Evolutionary conservation across 345 rosid species (phyloP).

Genomic region (Linum lewisii): DNA sequence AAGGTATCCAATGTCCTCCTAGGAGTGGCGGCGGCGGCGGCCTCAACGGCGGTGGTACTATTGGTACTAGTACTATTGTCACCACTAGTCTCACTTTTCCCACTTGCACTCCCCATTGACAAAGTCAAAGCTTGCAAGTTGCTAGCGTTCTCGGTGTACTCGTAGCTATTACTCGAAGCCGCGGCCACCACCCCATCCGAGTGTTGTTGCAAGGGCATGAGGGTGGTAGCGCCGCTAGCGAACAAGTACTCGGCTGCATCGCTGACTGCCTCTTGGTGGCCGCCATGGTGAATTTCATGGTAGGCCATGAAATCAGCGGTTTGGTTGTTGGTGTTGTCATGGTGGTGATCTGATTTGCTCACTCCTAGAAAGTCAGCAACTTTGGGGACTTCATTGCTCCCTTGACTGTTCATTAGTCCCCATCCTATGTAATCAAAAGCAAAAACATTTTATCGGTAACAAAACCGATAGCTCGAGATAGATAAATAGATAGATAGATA

Average conservation of each 20-base stretch:
- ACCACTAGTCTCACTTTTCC: slow-evolving; percentile 63
- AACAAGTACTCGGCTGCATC: slow-evolving; percentile 45
- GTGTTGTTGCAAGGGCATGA: slow-evolving; percentile 45
- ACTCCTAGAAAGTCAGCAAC: slow-evolving; percentile 95
- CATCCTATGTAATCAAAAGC: slow-evolving; percentile 41
- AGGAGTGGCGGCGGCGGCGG: slow-evolving; percentile 58
- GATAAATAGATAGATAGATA: background rate
- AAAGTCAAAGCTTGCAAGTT: slow-evolving; percentile 75
- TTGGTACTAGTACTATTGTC: slow-evolving; percentile 38
- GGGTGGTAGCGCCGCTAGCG: slow-evolving; percentile 24
- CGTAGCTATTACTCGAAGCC: slow-evolving; percentile 27
- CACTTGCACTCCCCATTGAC: slow-evolving; percentile 82
- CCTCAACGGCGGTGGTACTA: slow-evolving; percentile 35
- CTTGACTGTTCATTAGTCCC: slow-evolving; percentile 59
- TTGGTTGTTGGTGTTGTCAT: background rate
- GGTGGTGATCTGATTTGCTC: slow-evolving; percentile 58
- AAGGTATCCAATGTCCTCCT: slow-evolving; percentile 86
- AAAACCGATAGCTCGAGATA: background rate
- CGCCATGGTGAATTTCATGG: slow-evolving; percentile 65
- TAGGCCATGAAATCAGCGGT: slow-evolving; percentile 51
- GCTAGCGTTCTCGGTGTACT: slow-evolving; percentile 58
- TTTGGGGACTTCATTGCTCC: slow-evolving; percentile 70
- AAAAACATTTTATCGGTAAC: background rate
- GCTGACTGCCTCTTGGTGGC: slow-evolving; percentile 43
- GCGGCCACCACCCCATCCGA: slow-evolving; percentile 20